Percentiles rank a stretch among this genome's conserved stretches.
Evolutionary conservation across 129 eudicot species (phyloP).

Genomic region (Chrysanthemum lavandulifolium): DNA sequence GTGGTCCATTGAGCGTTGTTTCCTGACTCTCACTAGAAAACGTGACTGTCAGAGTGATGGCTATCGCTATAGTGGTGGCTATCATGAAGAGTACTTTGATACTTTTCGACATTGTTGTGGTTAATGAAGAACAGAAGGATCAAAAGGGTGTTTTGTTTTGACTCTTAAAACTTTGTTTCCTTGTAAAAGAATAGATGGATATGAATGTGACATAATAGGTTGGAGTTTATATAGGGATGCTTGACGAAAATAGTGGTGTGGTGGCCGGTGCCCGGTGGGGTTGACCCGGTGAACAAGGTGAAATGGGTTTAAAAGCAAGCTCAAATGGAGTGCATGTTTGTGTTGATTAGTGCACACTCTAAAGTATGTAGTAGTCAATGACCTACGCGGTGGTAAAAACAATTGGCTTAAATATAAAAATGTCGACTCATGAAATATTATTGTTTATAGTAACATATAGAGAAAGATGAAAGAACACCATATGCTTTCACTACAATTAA

Average conservation of each 20-base stretch:
- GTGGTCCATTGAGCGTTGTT: neutral
- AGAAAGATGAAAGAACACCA: too few species aligned
- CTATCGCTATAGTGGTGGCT: slow-evolving; percentile 38
- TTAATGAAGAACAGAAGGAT: neutral
- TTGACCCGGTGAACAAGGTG: slow-evolving; percentile 25
- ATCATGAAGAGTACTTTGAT: slow-evolving; percentile 33
- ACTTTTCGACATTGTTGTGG: slow-evolving; percentile 26
- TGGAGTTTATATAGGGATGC: neutral
- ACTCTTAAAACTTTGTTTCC: neutral
- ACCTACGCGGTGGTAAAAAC: slow-evolving; percentile 16
- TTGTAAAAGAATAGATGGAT: neutral
- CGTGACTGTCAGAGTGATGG: slow-evolving; percentile 37
- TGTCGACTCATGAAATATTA: too few species aligned
- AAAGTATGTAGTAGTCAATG: slow-evolving; percentile 9
- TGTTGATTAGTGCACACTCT: slow-evolving; percentile 23
- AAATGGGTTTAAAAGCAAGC: neutral
- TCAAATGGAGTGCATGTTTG: slow-evolving; percentile 13
- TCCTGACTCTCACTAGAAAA: neutral
- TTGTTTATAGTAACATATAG: too few species aligned
- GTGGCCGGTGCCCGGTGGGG: neutral
- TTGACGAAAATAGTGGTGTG: neutral
- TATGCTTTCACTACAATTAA: too few species aligned
- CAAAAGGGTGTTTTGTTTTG: neutral
- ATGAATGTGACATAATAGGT: neutral
- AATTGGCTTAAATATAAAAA: neutral